Conservation (phyloP, 2,329 filamentous ascomycete species). For the Balansia obtecta region DNA sequence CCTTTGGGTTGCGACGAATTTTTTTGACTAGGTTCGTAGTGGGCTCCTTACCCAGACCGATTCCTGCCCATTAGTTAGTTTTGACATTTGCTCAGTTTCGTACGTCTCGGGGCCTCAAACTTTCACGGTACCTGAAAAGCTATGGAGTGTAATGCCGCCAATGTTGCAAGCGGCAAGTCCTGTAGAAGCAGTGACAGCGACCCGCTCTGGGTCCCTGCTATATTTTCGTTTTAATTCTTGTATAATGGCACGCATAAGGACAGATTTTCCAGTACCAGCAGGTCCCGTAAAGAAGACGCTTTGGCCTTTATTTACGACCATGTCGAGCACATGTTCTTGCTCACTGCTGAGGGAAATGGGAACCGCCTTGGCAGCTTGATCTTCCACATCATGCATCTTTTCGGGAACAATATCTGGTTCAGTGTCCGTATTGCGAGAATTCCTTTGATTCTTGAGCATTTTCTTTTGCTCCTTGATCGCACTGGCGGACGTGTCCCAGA, state of each 20-base stretch:
- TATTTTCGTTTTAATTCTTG: constrained; percentile 66
- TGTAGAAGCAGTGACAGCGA: constrained; percentile 91
- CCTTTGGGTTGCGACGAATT: constrained; percentile 78
- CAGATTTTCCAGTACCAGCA: constrained; percentile 92
- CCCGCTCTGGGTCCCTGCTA: constrained; percentile 61
- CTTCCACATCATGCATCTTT: constrained; percentile 30
- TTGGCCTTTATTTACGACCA: constrained; percentile 68
- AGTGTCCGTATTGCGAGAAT: constrained; percentile 22
- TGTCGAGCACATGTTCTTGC: constrained; percentile 68
- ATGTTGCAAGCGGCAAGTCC: constrained; percentile 95
- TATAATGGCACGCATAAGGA: constrained; percentile 88
- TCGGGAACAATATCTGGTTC: constrained; percentile 22
- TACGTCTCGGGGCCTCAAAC: neutral
- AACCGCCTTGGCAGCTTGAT: constrained; percentile 27
- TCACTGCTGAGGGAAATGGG: constrained; percentile 70
- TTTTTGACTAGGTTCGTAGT: constrained; percentile 74
- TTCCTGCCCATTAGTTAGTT: constrained; percentile 27
- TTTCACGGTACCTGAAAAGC: constrained; percentile 58
- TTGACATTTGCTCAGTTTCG: neutral
- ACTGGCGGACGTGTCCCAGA: constrained; percentile 65
- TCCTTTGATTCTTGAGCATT: constrained; percentile 48
- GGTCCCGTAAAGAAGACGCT: constrained; percentile 98
- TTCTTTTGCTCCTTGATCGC: constrained; percentile 68
- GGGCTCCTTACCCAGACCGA: constrained; percentile 86
- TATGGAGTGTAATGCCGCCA: constrained; percentile 88